Conservation (phyloP, 1,284 basidiomycete species). For the Sporisorium sorghi region DNA sequence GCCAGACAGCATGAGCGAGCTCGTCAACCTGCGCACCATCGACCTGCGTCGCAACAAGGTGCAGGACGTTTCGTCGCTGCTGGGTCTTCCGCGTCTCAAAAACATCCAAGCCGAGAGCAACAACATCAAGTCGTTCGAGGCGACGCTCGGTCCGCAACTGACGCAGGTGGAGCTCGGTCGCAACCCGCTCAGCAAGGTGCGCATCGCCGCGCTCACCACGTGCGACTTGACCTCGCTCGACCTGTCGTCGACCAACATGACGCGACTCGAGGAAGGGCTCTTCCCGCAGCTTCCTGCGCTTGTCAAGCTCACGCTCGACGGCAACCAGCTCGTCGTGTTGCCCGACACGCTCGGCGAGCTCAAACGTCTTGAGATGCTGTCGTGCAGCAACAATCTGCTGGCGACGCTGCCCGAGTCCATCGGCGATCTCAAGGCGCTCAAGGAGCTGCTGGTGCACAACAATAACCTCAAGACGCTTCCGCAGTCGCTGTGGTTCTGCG, state of each 20-base stretch:
- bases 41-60: constrained; percentile 65
- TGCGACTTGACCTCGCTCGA: constrained; percentile 84
- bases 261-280: constrained; percentile 78
- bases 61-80: constrained; percentile 58
- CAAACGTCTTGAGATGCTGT: constrained; percentile 78
- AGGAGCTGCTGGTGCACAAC: constrained; percentile 85
- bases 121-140: constrained; percentile 62
- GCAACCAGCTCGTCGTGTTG: constrained; percentile 82
- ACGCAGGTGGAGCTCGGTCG: constrained; percentile 59
- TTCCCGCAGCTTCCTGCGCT: constrained; percentile 60
- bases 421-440: constrained; percentile 81
- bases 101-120: constrained; percentile 65
- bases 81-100: constrained; percentile 57
- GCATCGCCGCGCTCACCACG: constrained; percentile 70
- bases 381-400: constrained; percentile 90
- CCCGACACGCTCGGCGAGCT: constrained; percentile 85
- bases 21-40: constrained; percentile 58
- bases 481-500: constrained; percentile 84
- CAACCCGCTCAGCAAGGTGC: constrained; percentile 64
- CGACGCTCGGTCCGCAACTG: constrained; percentile 49
- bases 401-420: constrained; percentile 82
- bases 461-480: constrained; percentile 88
- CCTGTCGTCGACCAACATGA: constrained; percentile 89
- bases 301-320: constrained; percentile 60
- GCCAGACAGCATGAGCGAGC: constrained; percentile 56